Evolutionary conservation across 805 yeast genomes (phyloP), one percentile per base, ranked within the genome.

Genomic region (Ogataea sp.): DNA sequence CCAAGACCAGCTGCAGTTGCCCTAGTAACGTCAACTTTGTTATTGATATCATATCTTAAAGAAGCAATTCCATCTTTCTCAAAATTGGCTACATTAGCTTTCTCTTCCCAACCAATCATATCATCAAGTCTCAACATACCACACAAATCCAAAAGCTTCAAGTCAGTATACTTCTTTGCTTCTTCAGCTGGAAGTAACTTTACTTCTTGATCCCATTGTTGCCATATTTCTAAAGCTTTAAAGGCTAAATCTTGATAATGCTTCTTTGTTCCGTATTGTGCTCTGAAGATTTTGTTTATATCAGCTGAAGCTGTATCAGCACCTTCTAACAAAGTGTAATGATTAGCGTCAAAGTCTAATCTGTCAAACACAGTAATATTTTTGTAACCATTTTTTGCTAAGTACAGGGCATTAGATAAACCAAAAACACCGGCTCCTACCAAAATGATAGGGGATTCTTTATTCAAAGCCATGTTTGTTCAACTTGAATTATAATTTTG

Each of bases 361-460:
- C 59, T 56, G 41, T 68, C 73, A 39, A 59, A 60, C 1, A 68
- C 59, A 2, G 65, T 59, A 40, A 68, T 53, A 36, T 65, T 47
- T 2, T 36, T 47, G 43, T 62, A 66, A 1, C 71, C 71, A 11
- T 48, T 48, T 31, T 57, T 43, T 1, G 61, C 55, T 18, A 73
- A 56, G 32, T 70, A 63, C n/a, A 62, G 57, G 4, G 76, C 75
- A 4, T 68, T 60, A 20, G 78, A 68, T 15, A 74, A 55, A 1
- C 80, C 80, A 50, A 70, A 73, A 10, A 68, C 74, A 29, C 80
- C 80, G 6, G 74, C 67, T n/a, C 80, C 80, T 11, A 71, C 64
- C 26, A 74, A 59, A 27, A 67, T 55, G 28, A 71, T 61, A 17
- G 30, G 37, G 6, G 52, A 46, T 16, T 48, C 47, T 20, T 48